Base-by-base conservation (phyloP, 768 basidiomycete genomes). In the Gyrodon lividus region DNA sequence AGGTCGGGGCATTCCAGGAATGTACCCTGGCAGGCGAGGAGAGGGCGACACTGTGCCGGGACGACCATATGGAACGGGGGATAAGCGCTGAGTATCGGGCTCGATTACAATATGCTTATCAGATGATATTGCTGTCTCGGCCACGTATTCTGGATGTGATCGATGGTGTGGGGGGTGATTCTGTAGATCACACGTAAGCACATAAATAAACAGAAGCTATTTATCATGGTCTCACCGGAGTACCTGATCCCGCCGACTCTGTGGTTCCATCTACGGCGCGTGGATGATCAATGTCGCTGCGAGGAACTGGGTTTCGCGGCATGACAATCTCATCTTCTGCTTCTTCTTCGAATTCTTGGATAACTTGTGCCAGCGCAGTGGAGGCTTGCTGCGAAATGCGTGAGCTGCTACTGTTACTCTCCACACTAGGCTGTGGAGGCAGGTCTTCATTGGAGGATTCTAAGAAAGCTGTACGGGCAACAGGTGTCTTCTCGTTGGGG, bases 1-100 rank as follows among this genome's bases (percentile, higher is more conserved):
- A 16, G 91, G 91, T 37, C 91, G 76, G 19, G 88, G 87, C 91
- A 93, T 93, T 10, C 91, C 91, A 20, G 91, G 91, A 50, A 91
- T 83, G 68, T 93, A 93, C 13, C 91, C 91, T 48, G 91, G 90
- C 19, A 89, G 63, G 35, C 81, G 76, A 38, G 79, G 76, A 0
- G 70, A 69, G 28, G 79, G 78, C 26, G 79, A 80, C n/a, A 69
- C 67, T 13, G 73, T 71, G 3, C 74, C 80, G 39, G 81, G 79
- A 41, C 81, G 71, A 53, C 70, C 69, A 41, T 70, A 74, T 23
- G 84, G 84, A 20, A 83, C 72, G 38, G 86, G 86, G 2, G 84
- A 86, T 43, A 79, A 68, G n/a, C 76, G 78, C 35, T 73, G 78
- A 43, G 74, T 73, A 19, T 81, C 80, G 33, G 75, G 68, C 41